Conservation (phyloP, 1,139 yeast species). For the Yamadazyma dendronema region DNA sequence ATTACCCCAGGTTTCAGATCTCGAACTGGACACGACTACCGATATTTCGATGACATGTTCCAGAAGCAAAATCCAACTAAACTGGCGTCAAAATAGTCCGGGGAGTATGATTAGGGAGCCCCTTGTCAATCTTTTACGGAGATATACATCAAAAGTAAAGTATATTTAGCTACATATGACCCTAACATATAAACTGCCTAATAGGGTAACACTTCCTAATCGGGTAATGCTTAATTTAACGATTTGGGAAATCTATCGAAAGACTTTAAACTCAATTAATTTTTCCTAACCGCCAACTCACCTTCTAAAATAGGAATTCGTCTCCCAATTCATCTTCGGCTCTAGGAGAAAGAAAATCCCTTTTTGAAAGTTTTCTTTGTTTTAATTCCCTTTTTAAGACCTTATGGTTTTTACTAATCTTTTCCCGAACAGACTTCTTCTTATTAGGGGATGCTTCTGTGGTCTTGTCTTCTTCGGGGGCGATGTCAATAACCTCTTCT, state of each 20-base stretch:
- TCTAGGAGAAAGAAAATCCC: background rate
- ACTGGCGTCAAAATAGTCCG: no score
- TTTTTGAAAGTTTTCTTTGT: background rate
- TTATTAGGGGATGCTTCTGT: background rate
- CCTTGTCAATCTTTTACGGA: background rate
- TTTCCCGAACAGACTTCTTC: slow-evolving; percentile 1
- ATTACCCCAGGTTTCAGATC: background rate
- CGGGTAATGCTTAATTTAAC: background rate
- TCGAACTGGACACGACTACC: background rate
- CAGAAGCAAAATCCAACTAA: no score
- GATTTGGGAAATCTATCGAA: background rate
- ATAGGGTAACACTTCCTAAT: slow-evolving; percentile 2
- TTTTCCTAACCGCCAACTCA: background rate
- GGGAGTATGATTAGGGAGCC: background rate
- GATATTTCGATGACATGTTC: background rate
- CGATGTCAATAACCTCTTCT: no score
- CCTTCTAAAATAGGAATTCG: background rate
- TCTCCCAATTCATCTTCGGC: background rate
- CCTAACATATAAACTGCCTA: slow-evolving; percentile 1
- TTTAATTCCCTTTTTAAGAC: background rate
- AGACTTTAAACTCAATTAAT: background rate
- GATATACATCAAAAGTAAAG: background rate
- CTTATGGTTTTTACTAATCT: background rate
- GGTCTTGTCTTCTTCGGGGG: background rate
- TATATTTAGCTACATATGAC: background rate